Evolutionary conservation across 2,329 filamentous ascomycete species (phyloP).

Genomic region (Trichoderma lentiforme): DNA sequence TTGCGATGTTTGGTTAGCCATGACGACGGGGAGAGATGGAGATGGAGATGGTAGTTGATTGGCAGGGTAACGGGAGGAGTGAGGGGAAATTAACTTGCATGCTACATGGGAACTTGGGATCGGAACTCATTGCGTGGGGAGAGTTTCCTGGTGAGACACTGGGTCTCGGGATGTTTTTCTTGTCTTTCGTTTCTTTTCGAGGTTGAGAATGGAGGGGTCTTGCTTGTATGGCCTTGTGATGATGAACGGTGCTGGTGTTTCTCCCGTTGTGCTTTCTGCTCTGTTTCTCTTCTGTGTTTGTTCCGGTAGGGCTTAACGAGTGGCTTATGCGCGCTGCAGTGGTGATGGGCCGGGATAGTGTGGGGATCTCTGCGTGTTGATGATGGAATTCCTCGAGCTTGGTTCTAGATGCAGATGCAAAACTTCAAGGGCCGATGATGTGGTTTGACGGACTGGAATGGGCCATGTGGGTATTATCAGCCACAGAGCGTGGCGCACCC

Average conservation of each 20-base stretch:
- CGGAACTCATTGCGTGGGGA: conserved; percentile 27
- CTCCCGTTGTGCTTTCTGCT: background rate
- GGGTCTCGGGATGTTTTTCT: background rate
- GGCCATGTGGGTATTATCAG: background rate
- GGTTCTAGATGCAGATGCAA: background rate
- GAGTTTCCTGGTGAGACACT: background rate
- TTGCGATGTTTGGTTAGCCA: background rate
- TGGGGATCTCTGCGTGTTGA: background rate
- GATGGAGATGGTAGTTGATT: background rate
- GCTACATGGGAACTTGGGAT: conserved; percentile 58
- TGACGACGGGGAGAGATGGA: background rate
- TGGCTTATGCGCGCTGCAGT: conserved; percentile 1
- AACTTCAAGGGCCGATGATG: conserved; percentile 1
- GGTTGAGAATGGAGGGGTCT: background rate
- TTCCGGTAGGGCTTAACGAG: background rate
- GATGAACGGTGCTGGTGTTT: background rate
- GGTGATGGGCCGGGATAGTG: background rate
- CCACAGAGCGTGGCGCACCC: conserved; percentile 14
- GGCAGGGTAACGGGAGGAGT: conserved; percentile 9
- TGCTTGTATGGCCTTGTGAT: background rate
- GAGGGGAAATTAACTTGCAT: conserved; percentile 44
- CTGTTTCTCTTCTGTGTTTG: background rate
- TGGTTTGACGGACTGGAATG: background rate
- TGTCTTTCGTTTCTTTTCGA: background rate
- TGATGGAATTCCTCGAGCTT: background rate